These are phyloP conservation scores for Tolypocladium guangdongense DNA, from an alignment of 2,329 filamentous ascomycete genomes.

Conservation along the genomic window DNA sequence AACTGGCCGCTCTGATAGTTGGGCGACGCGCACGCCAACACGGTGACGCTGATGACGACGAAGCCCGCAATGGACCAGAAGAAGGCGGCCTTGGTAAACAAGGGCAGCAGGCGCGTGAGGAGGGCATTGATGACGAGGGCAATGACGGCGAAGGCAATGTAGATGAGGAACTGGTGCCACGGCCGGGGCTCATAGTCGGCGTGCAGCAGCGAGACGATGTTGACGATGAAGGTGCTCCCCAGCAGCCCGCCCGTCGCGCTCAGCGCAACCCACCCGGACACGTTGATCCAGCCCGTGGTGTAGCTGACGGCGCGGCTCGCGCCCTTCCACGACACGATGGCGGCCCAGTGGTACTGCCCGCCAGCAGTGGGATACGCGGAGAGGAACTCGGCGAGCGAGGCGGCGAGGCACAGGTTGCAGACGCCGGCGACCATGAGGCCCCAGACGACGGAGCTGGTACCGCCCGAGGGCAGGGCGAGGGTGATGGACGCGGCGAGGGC, in stretches of 20 bases:
- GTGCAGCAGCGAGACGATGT: constrained; percentile 52
- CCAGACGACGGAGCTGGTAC: constrained; percentile 63
- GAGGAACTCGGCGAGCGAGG: constrained; percentile 60
- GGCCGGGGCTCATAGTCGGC: constrained; percentile 42
- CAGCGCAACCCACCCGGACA: constrained; percentile 60
- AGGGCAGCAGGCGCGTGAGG: constrained; percentile 42
- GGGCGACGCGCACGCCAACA: constrained; percentile 54
- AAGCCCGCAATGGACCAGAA: constrained; percentile 62
- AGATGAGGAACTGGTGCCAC: constrained; percentile 68
- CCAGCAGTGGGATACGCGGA: constrained; percentile 50
- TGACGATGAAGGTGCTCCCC: constrained; percentile 54
- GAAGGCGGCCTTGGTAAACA: constrained; percentile 58
- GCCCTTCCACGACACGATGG: constrained; percentile 47
- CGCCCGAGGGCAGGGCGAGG: constrained; percentile 54
- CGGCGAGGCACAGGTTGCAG: constrained; percentile 59
- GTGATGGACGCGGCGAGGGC: constrained; percentile 35
- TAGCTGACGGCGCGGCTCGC: constrained; percentile 56
- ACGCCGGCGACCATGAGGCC: constrained; percentile 50
- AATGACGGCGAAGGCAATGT: constrained; percentile 50
- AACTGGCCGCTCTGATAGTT: constrained; percentile 53
- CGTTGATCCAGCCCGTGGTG: constrained; percentile 63
- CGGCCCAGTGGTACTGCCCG: constrained; percentile 64
- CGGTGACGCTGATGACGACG: constrained; percentile 56
- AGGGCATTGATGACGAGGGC: constrained; percentile 58
- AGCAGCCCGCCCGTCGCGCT: constrained; percentile 58